phyloP scores from a whole-genome alignment of 331 rosid genomes.

The Dryas integrifolia region DNA sequence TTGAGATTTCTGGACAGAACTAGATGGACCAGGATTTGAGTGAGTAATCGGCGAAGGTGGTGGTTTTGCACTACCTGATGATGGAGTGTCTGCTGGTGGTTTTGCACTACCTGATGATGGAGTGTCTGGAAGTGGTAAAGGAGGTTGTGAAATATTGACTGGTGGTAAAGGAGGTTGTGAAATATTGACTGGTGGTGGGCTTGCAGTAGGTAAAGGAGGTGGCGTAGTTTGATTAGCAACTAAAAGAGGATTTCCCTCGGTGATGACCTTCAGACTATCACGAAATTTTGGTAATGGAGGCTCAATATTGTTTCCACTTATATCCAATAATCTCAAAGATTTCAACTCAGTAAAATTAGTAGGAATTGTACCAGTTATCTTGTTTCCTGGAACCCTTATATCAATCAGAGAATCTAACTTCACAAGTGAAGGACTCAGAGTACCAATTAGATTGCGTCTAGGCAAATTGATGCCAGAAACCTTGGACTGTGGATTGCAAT shows the following conservation, averaged over 20 bases:
- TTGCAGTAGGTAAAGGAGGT: conserved; percentile 23
- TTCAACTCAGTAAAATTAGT: conserved; percentile 40
- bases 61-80: conserved; percentile 8
- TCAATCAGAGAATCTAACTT: conserved; percentile 54
- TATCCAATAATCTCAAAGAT: conserved; percentile 59
- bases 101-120: conserved; percentile 20
- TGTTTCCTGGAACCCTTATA: conserved; percentile 56
- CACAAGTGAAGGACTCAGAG: conserved; percentile 67
- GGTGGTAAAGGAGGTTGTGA: conserved; percentile 36
- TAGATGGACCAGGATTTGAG: conserved; percentile 30
- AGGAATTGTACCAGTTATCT: conserved; percentile 53
- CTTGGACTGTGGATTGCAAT: conserved; percentile 48
- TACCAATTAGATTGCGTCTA: conserved; percentile 49
- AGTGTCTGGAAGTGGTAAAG: conserved; percentile 23
- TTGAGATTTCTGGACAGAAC: conserved; percentile 23
- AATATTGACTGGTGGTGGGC: conserved; percentile 27
- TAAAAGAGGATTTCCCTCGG: conserved; percentile 52
- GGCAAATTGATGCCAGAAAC: conserved; percentile 68
- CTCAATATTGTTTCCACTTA: conserved; percentile 52
- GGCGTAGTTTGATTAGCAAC: conserved; percentile 30
- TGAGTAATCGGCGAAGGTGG: conserved; percentile 16
- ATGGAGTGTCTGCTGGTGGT: conserved; percentile 13
- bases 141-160: conserved; percentile 25
- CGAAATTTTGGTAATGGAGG: conserved; percentile 64
- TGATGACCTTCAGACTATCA: conserved; percentile 41